Conservation (phyloP, 2,329 filamentous ascomycete species). For the Talaromyces marneffei region DNA sequence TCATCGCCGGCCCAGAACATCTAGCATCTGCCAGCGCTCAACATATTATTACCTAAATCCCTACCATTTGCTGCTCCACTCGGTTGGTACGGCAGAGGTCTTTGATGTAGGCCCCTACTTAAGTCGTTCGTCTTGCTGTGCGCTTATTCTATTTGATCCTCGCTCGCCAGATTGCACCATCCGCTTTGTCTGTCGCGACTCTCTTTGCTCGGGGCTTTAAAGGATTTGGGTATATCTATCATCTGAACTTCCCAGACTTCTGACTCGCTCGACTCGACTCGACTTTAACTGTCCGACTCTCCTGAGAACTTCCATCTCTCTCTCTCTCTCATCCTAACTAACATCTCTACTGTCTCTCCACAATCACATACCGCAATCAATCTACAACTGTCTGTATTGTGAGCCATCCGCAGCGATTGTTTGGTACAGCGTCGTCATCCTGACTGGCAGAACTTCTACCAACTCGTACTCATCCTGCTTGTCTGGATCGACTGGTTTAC, state of each 20-base stretch:
- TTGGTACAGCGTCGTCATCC: conserved; percentile 1
- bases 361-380: too few species aligned
- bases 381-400: too few species aligned
- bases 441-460: background rate
- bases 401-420: background rate
- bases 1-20: too few species aligned
- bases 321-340: background rate
- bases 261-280: background rate
- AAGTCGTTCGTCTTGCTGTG: background rate
- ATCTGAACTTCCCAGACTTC: conserved; percentile 3
- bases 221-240: background rate
- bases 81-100: background rate
- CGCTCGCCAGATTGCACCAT: conserved; percentile 12
- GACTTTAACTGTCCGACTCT: too few species aligned
- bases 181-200: conserved; percentile 7
- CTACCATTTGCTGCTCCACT: background rate
- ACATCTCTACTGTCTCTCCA: too few species aligned
- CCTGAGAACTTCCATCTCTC: background rate
- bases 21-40: background rate
- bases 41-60: background rate
- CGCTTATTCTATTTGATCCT: conserved; percentile 9
- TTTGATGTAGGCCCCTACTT: background rate
- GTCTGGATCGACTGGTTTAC: too few species aligned
- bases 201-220: background rate
- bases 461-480: background rate